These are phyloP conservation scores for Zalaria obscura DNA, from an alignment of 2,329 filamentous ascomycete genomes.

Conservation along the genomic window DNA sequence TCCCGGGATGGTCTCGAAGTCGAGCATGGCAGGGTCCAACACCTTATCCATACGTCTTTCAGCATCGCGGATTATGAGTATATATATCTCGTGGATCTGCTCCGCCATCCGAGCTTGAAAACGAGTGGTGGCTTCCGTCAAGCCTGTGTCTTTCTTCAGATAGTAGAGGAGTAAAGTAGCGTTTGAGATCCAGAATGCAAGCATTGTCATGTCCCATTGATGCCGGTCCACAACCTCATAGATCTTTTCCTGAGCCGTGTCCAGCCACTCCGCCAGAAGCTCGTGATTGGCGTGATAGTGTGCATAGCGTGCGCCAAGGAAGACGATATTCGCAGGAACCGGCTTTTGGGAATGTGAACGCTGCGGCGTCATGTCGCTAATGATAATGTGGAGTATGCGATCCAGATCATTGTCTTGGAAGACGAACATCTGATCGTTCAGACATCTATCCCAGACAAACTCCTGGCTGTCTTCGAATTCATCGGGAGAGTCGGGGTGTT, in stretches of 20 bases:
- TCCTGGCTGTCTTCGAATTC: constrained; percentile 85
- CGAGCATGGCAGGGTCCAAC: constrained; percentile 81
- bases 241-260: constrained; percentile 86
- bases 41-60: constrained; percentile 95
- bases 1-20: constrained; percentile 94
- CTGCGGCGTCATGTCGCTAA: constrained; percentile 96
- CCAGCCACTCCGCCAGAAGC: constrained; percentile 64
- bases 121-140: constrained; percentile 67
- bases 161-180: constrained; percentile 92
- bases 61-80: constrained; percentile 89
- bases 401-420: constrained; percentile 92
- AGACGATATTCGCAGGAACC: constrained; percentile 92
- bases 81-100: constrained; percentile 95
- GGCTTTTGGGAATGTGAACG: constrained; percentile 94
- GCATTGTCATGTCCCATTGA: constrained; percentile 99
- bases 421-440: constrained; percentile 99
- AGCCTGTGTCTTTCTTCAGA: constrained; percentile 78
- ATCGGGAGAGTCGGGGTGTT: constrained; percentile 78
- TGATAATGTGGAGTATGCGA: constrained; percentile 84
- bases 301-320: constrained; percentile 87
- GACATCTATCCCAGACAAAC: constrained; percentile 87
- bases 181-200: constrained; percentile 98
- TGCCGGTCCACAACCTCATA: constrained; percentile 90
- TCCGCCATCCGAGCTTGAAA: constrained; percentile 91
- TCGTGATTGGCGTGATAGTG: constrained; percentile 89